Evolutionary conservation across 352 stramenopile species (phyloP), one percentile per base, ranked within the genome.

Genomic region (Pythium brachiatum): DNA sequence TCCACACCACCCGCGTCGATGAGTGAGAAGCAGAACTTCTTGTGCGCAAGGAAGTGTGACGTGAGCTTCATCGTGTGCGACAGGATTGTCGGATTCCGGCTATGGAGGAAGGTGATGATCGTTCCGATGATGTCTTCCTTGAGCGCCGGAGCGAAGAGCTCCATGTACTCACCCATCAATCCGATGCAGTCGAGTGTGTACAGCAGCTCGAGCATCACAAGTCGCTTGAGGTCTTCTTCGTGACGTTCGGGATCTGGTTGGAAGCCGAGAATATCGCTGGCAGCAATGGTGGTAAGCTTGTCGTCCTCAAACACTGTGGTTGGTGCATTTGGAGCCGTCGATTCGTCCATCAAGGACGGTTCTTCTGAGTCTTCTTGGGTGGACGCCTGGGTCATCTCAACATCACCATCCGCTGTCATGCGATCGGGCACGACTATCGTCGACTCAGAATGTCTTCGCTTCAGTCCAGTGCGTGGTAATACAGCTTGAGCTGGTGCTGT

Each of bases 81-180:
- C 41, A 92, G 67, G 34, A 95, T 77, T 1, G 78, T 87, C 18
- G 81, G 75, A 41, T 95, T 92, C 58, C 88, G 89, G 71, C 78
- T 94, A 57, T 94, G 80, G 2, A 95, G 64, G 61, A 95, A 94
- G 7, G 81, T 95, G 39, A 95, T 76, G 38, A 90, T 86, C 6
- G 80, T 92, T 43, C 78, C 80, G 20, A 94, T 74, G 39, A 92
- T 89, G 31, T 95, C 86, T 71, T 95, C 86, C 58, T 90, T 91
- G 29, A 92, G 60, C 18, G 85, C 83, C 11, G 86, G 83, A 4
- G 81, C 86, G 47, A 95, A 90, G 2, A 95, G 75, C 53, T 95
- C 86, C 57, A 92, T 68, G 41, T 95, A 94, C 47, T 95, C 86
- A 7, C 86, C 86, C 73, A 94, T 88, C 7, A 83, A 86, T 3